Base-by-base conservation (phyloP, 148 eudicot genomes). In the Vaccinium darrowii region DNA sequence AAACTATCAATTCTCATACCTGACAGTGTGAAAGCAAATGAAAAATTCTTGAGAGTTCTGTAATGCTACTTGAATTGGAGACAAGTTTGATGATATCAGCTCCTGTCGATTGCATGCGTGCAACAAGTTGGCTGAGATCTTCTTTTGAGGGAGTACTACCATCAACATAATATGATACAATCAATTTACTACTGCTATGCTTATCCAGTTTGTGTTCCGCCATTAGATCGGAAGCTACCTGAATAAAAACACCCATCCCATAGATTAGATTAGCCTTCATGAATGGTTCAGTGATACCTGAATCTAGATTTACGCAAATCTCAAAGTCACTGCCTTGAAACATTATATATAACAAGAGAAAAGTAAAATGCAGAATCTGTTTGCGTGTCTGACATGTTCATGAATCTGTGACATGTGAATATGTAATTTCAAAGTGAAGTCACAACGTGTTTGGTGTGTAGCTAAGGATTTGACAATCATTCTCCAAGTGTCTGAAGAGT, bases 51-150 rank as follows among this genome's bases (percentile, higher is more conserved):
- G 87, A 69, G 65, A 85, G 14, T 69, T 91, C 90, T 30, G 93
- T 88, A 72, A 91, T 91, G 86, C 83, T 74, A 73, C 84, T 82
- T 78, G 91, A 86, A 18, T 71, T 85, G 18, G 86, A 76, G 58
- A 91, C 90, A 85, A 91, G 62, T 79, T 88, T 91, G 63, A 91
- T 80, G 72, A 91, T 87, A 81, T 91, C 91, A 39, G 91, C 91
- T 75, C 89, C 89, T 71, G 87, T 89, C 14, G 92, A 91, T 85
- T 87, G 91, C 84, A 91, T 88, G 75, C 53, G 39, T 49, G 84
- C 81, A 80, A 91, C 84, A 69, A 91, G 88, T 43, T 84, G 72
- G 82, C 87, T 86, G 63, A 88, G 84, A 83, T 87, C 88, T 80
- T 89, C 87, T 50, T 81, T 72, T 57, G 84, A 86, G 84, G 88